phyloP scores from a whole-genome alignment of 1,284 basidiomycete genomes.

The Trametes hirsuta region DNA sequence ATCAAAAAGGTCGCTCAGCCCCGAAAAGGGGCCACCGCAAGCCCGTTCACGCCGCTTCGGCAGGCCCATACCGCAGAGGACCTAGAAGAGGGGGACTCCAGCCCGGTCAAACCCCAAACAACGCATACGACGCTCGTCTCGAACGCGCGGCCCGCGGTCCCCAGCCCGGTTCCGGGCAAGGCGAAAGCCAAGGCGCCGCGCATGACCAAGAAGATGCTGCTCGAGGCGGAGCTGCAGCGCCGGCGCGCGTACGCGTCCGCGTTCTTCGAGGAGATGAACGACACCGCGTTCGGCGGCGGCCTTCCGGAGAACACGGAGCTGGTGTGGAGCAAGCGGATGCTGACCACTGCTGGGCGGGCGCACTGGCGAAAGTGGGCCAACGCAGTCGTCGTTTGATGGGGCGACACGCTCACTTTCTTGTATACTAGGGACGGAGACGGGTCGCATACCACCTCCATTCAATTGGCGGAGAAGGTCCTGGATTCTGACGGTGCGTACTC shows the following conservation, averaged over 20 bases:
- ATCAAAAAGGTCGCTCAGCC: constrained; percentile 27
- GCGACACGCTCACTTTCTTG: neutral
- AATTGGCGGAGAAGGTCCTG: constrained; percentile 78
- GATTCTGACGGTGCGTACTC: constrained; percentile 63
- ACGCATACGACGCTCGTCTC: neutral
- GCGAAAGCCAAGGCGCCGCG: constrained; percentile 28
- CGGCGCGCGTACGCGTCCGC: constrained; percentile 58
- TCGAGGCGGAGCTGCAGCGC: constrained; percentile 47
- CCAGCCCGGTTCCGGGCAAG: constrained; percentile 6
- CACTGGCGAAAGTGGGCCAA: constrained; percentile 63
- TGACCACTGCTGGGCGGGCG: constrained; percentile 80
- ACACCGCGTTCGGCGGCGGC: constrained; percentile 72
- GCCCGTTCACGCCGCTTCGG: neutral
- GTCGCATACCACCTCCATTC: constrained; percentile 59
- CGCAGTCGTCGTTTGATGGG: neutral
- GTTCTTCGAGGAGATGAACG: constrained; percentile 85
- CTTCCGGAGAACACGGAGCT: constrained; percentile 69
- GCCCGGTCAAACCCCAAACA: constrained; percentile 1
- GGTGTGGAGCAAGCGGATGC: constrained; percentile 73
- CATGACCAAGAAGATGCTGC: constrained; percentile 48
- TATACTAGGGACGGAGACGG: constrained; percentile 51
- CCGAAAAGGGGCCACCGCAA: neutral
- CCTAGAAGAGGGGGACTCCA: constrained; percentile 13
- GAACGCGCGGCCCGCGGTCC: neutral
- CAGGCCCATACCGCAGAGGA: constrained; percentile 1